A percentile compares a stretch with the other conserved stretches of the same genome.
Evolutionary conservation across 495 filamentous ascomycete genomes (phyloP).

Genomic region (Staphylotrichum longicolle): DNA sequence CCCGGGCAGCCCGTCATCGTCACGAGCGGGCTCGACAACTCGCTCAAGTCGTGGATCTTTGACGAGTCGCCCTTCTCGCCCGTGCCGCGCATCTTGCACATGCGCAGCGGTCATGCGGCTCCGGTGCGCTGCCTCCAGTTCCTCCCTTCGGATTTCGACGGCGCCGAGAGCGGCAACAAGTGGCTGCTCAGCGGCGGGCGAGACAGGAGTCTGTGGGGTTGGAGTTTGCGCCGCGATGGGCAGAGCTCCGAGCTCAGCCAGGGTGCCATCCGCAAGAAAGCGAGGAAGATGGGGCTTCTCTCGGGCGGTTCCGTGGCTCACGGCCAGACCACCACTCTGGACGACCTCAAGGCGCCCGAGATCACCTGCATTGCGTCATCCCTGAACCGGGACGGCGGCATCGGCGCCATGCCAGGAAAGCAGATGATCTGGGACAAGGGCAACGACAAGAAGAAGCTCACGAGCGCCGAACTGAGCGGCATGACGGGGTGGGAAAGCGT

Average conservation of each 20-base stretch:
- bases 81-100: slow-evolving; percentile 78
- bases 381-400: slow-evolving; percentile 88
- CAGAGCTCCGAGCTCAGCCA: slow-evolving; percentile 94
- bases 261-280: slow-evolving; percentile 75
- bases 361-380: slow-evolving; percentile 88
- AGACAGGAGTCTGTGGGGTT: slow-evolving; percentile 90
- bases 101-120: slow-evolving; percentile 81
- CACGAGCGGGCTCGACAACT: slow-evolving; percentile 88
- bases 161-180: slow-evolving; percentile 82
- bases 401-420: slow-evolving; percentile 69
- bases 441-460: slow-evolving; percentile 54
- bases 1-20: slow-evolving; percentile 87
- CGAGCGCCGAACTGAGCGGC: slow-evolving; percentile 58
- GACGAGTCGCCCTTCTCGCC: slow-evolving; percentile 83
- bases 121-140: slow-evolving; percentile 78
- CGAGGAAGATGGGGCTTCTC: slow-evolving; percentile 74
- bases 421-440: slow-evolving; percentile 75
- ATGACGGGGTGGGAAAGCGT: slow-evolving; percentile 95
- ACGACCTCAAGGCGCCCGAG: slow-evolving; percentile 81
- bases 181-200: slow-evolving; percentile 89
- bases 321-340: slow-evolving; percentile 57
- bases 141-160: slow-evolving; percentile 80
- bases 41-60: slow-evolving; percentile 92
- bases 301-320: slow-evolving; percentile 45
- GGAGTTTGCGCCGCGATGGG: slow-evolving; percentile 90